Base-by-base conservation (phyloP, 2,329 filamentous ascomycete species). In the Claviceps lovelessii region DNA sequence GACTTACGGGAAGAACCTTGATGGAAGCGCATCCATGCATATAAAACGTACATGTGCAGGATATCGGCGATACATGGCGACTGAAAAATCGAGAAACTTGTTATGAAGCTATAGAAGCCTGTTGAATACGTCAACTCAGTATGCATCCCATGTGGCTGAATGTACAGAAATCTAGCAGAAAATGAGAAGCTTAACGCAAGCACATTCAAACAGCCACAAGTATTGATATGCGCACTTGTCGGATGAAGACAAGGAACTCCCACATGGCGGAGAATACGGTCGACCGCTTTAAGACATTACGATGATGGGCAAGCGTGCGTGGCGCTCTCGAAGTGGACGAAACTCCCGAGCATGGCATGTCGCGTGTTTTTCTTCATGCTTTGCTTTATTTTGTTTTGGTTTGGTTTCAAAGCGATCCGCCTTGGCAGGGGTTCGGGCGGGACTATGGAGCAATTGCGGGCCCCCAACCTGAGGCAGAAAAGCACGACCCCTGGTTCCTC, bases 401-500 rank as follows among this genome's bases (percentile, higher is more conserved):
- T 41, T 51, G 35, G 49, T 3, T 41, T 9, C 7, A 11, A 51
- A 41, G 23, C 35, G 49, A 29, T 29, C 3, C 31, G 23, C 11
- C 19, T 29, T 19, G 49, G 35, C 50, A 51, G n/a, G 37, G 37
- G 37, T 13, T 17, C 3, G 4, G 17, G 37, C 15, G 13, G 37
- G 7, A 17, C 13, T 6, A 5, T 17, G 39, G 15, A 17, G 39
- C 35, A 10, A 13, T 10, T 37, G 35, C 44, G 6, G 33, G 10
- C 13, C 44, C 29, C 9, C 4, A 2, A 48, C 52, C 56, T 57
- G 19, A 57, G 56, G 56, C 56, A 57, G 37, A 52, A 53, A 53
- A 28, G 42, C 50, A 44, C 47, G 51, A 51, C 45, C 44, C 54
- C 28, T 49, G 54, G 48, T 39, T 52, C 50, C 15, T 41, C 33